phyloP scores from a whole-genome alignment of 139 green algal species.

The Tetraselmis chui region DNA sequence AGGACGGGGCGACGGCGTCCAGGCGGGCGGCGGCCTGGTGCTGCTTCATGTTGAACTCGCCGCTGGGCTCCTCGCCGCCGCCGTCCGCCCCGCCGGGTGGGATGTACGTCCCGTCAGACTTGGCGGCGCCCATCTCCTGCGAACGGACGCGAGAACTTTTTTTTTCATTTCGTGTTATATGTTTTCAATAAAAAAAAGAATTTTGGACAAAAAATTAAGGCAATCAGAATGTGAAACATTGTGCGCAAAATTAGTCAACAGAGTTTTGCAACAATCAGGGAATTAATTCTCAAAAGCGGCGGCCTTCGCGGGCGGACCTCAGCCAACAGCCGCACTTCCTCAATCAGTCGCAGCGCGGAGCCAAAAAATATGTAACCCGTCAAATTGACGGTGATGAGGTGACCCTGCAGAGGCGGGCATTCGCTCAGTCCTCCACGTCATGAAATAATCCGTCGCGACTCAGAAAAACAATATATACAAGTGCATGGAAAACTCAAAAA shows the following conservation, averaged over 20 bases:
- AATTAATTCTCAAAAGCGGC: too few relatives aligned
- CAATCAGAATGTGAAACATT: too few relatives aligned
- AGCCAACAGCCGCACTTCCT: conserved; percentile 35
- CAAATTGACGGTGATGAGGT: conserved; percentile 31
- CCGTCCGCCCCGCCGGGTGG: too few relatives aligned
- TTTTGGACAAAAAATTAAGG: too few relatives aligned
- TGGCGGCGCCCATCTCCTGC: background rate
- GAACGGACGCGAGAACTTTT: background rate
- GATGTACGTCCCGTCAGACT: background rate
- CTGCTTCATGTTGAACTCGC: background rate
- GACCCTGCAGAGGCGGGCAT: background rate
- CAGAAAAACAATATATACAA: too few relatives aligned
- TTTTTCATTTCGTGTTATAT: too few relatives aligned
- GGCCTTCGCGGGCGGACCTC: background rate
- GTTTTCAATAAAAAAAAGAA: too few relatives aligned
- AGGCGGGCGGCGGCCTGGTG: background rate
- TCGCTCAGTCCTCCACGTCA: too few relatives aligned
- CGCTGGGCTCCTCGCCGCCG: background rate
- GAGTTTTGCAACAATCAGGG: too few relatives aligned
- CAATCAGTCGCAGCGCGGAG: conserved; percentile 1
- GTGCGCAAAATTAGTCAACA: too few relatives aligned
- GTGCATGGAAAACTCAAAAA: too few relatives aligned
- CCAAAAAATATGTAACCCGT: conserved; percentile 82
- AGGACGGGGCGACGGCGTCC: background rate
- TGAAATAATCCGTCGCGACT: too few relatives aligned